Evolutionary conservation across 352 stramenopile genomes (phyloP), one percentile per base, ranked within the genome.

Genomic region (Phytophthora pini): DNA sequence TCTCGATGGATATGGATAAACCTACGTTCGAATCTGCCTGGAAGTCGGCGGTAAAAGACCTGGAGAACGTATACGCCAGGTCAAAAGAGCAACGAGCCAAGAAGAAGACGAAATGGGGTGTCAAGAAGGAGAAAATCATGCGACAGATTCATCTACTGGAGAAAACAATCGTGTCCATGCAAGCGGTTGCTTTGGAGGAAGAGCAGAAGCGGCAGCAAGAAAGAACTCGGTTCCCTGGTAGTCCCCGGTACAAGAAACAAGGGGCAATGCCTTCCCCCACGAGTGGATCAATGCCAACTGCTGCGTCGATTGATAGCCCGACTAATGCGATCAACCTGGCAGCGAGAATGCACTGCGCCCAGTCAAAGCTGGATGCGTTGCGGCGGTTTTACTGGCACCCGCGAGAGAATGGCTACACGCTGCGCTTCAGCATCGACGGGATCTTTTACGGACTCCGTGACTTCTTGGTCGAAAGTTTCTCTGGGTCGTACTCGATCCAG

Each of bases 361-460:
- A 90, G 52, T 85, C 80, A 3, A 92, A 94, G 31, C 62, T 91
- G 9, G 86, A 94, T 54, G 72, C 80, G 2, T 69, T 94, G 5
- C 80, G 88, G 29, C 76, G 84, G 13, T 67, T 81, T 36, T 90
- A 81, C 40, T 94, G 83, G 83, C 84, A 92, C 43, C 84, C 82
- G 34, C 72, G 79, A 0, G 84, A 89, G 53, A 93, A 89, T 54
- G 59, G 83, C 45, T 94, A 94, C 66, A 84, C 84, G 2, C 65
- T 92, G 32, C 84, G 86, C 24, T 90, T 90, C 53, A 94, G 84
- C 45, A 83, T 92, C 20, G 82, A 89, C 38, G 86, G 86, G 9
- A 89, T 94, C 27, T 94, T 90, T 58, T 91, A 92, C 62, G 83
- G 86, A 1, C 64, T 92, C 11, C 80, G 82, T 1, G 80, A 92